phyloP scores from a whole-genome alignment of 176 grass and related monocot genomes.

The Zoysia pacifica region DNA sequence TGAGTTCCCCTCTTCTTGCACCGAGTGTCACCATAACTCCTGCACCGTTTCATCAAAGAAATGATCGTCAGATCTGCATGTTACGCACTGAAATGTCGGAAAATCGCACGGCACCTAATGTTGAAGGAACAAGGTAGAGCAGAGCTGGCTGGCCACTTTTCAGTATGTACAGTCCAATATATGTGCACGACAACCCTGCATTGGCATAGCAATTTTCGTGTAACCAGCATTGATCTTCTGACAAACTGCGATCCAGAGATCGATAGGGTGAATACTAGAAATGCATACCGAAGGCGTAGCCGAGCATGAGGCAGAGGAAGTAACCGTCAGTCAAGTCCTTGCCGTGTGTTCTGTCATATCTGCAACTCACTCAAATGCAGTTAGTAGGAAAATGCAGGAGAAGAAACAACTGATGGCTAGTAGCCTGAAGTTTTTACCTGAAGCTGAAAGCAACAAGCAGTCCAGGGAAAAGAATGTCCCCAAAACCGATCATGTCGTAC shows the following conservation, averaged over 20 bases:
- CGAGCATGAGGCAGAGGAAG: constrained; percentile 66
- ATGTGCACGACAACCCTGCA: constrained; percentile 86
- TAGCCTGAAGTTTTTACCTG: constrained; percentile 46
- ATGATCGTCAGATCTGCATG: background rate
- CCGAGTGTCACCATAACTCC: constrained; percentile 57
- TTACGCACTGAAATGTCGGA: background rate
- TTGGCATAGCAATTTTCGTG: constrained; percentile 15
- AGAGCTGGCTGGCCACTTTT: constrained; percentile 90
- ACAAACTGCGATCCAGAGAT: constrained; percentile 12
- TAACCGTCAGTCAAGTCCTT: constrained; percentile 68
- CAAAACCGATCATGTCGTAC: constrained; percentile 98
- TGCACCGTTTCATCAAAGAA: constrained; percentile 22
- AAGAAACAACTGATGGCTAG: background rate
- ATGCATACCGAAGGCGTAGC: constrained; percentile 68
- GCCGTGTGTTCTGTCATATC: constrained; percentile 65
- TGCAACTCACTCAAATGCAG: constrained; percentile 28
- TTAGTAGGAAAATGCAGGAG: constrained; percentile 5
- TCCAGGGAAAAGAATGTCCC: constrained; percentile 93
- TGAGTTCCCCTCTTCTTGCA: constrained; percentile 69
- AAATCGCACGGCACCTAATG: constrained; percentile 51
- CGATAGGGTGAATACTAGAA: background rate
- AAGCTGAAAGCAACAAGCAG: constrained; percentile 93
- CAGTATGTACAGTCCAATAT: constrained; percentile 77
- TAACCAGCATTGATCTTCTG: constrained; percentile 7
- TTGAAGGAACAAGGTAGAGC: constrained; percentile 96